A percentile compares a stretch with the other conserved stretches of the same genome.
Evolutionary conservation across 2,329 filamentous ascomycete species (phyloP).

Genomic region (Cladosporium colombiae): DNA sequence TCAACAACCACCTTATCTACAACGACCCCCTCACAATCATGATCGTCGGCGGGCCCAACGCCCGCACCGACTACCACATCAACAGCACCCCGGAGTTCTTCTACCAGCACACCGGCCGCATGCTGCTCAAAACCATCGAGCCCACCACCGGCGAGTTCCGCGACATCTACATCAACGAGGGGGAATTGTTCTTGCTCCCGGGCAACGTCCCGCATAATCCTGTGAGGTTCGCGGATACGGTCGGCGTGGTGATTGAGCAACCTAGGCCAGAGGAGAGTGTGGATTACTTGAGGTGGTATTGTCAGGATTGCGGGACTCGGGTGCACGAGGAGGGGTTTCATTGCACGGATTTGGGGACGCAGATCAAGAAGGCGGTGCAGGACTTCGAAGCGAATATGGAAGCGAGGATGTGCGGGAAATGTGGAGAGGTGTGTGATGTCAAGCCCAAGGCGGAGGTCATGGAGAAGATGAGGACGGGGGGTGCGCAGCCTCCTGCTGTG

Average conservation of each 20-base stretch:
- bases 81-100: constrained; percentile 97
- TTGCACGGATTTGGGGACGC: constrained; percentile 85
- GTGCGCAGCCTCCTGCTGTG: background rate
- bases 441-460: constrained; percentile 54
- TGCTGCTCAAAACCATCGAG: constrained; percentile 92
- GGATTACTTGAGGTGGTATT: constrained; percentile 91
- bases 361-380: constrained; percentile 91
- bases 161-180: constrained; percentile 87
- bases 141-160: constrained; percentile 61
- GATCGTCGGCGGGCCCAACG: constrained; percentile 96
- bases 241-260: constrained; percentile 93
- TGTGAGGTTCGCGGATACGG: constrained; percentile 86
- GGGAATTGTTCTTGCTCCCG: constrained; percentile 90
- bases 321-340: constrained; percentile 88
- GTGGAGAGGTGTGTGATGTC: constrained; percentile 73
- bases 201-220: constrained; percentile 97
- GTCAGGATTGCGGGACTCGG: constrained; percentile 65
- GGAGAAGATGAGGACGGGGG: constrained; percentile 35
- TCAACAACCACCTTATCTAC: constrained; percentile 98
- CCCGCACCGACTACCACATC: constrained; percentile 97
- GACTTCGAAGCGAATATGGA: constrained; percentile 70
- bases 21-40: constrained; percentile 81
- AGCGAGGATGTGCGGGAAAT: constrained; percentile 73
- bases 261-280: constrained; percentile 67
- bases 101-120: constrained; percentile 91